A percentile compares a stretch with the other conserved stretches of the same genome.
phyloP scores from a whole-genome alignment of 192 early-diverging fungal genomes.

The Thamnidium elegans region DNA sequence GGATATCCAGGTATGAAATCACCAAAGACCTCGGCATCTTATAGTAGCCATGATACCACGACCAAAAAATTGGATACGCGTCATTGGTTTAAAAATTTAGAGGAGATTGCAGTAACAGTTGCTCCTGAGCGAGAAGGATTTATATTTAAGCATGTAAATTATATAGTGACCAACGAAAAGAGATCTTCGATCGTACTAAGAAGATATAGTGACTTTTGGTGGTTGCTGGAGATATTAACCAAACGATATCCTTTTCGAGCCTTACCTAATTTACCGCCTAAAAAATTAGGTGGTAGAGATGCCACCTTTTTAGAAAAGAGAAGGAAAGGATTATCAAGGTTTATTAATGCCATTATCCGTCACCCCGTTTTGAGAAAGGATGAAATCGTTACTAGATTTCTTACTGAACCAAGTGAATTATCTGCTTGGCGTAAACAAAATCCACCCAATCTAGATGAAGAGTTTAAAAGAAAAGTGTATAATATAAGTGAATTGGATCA shows the following conservation, averaged over 20 bases:
- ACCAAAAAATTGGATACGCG: slow-evolving; percentile 36
- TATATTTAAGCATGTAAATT: slow-evolving; percentile 85
- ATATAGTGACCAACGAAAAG: slow-evolving; percentile 75
- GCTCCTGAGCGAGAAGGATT: slow-evolving; percentile 52
- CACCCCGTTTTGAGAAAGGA: slow-evolving; percentile 73
- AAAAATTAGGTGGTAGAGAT: slow-evolving; percentile 80
- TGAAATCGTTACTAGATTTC: slow-evolving; percentile 57
- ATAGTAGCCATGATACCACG: no score
- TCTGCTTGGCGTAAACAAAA: slow-evolving; percentile 55
- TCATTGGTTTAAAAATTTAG: slow-evolving; percentile 56
- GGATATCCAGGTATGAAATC: slow-evolving; percentile 26
- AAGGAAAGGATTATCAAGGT: slow-evolving; percentile 66
- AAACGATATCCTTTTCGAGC: slow-evolving; percentile 82
- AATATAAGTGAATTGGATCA: slow-evolving; percentile 31
- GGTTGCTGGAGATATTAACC: slow-evolving; percentile 76
- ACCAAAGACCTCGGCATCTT: not conserved
- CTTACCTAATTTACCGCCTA: slow-evolving; percentile 81
- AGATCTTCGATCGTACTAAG: slow-evolving; percentile 62
- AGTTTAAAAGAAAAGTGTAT: slow-evolving; percentile 42
- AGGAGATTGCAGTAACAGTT: slow-evolving; percentile 54
- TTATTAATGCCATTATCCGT: slow-evolving; percentile 70
- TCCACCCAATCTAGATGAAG: slow-evolving; percentile 54
- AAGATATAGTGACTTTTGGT: slow-evolving; percentile 90
- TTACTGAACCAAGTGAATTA: slow-evolving; percentile 65
- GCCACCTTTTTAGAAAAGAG: slow-evolving; percentile 67